A percentile compares a stretch with the other conserved stretches of the same genome.
These are phyloP conservation scores for Pseudohalonectria lignicola DNA, from an alignment of 2,329 filamentous ascomycete species.

Conservation along the genomic window DNA sequence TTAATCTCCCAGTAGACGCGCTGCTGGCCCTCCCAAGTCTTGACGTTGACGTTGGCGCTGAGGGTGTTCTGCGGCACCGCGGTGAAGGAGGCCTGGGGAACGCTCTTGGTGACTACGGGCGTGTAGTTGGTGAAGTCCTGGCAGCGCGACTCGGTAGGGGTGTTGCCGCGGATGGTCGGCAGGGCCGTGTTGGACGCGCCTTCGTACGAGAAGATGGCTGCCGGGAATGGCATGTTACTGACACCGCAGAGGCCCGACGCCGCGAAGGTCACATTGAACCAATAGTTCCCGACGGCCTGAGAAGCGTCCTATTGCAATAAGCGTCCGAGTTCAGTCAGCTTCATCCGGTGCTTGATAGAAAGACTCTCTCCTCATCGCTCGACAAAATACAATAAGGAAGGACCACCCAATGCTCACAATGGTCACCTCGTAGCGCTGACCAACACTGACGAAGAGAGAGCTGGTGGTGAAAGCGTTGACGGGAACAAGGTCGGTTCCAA, in stretches of 20 bases:
- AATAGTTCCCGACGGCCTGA: slow-evolving; percentile 10
- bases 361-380: no score
- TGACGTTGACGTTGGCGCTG: slow-evolving; percentile 6
- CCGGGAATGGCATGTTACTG: slow-evolving; percentile 14
- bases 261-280: slow-evolving; percentile 15
- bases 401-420: no score
- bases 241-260: slow-evolving; percentile 9
- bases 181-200: slow-evolving; percentile 16
- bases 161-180: slow-evolving; percentile 18
- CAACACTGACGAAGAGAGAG: slow-evolving; percentile 38
- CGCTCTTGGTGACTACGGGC: slow-evolving; percentile 10
- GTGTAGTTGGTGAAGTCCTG: slow-evolving; percentile 7
- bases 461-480: slow-evolving; percentile 35
- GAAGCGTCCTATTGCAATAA: no score
- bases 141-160: slow-evolving; percentile 9
- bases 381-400: no score
- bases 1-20: slow-evolving; percentile 18
- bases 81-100: slow-evolving; percentile 7
- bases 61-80: slow-evolving; percentile 7
- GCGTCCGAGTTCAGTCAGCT: no score
- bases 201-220: slow-evolving; percentile 26
- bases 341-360: no score
- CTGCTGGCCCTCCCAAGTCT: slow-evolving; percentile 15
- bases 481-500: slow-evolving; percentile 39
- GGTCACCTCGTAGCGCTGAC: slow-evolving; percentile 34